Percentiles rank a stretch among this genome's conserved stretches.
Evolutionary conservation across 2,329 filamentous ascomycete species (phyloP).

Genomic region (Tolypocladium sp.): DNA sequence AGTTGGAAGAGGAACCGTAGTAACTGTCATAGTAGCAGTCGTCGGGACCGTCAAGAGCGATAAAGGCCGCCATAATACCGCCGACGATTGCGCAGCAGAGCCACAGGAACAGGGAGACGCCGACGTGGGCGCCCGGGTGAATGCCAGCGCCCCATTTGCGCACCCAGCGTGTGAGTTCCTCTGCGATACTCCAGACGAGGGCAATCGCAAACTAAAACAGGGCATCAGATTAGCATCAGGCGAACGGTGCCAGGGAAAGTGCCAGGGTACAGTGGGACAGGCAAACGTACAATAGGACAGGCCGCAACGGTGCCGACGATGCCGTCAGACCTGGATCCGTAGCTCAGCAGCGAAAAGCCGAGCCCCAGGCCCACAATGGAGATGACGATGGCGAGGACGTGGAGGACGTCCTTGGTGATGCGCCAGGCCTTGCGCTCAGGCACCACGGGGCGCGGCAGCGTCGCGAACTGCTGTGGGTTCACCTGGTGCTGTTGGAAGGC

Average conservation of each 20-base stretch:
- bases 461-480: neutral
- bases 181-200: constrained; percentile 27
- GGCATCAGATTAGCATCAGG: neutral
- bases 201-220: constrained; percentile 21
- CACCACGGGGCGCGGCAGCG: neutral
- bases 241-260: neutral
- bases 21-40: neutral
- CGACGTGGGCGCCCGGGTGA: constrained; percentile 34
- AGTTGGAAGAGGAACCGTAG: neutral
- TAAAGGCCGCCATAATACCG: neutral
- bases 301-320: constrained; percentile 3
- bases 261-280: neutral
- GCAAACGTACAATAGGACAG: constrained; percentile 3
- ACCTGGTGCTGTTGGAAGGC: neutral
- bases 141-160: constrained; percentile 25
- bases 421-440: neutral
- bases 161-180: constrained; percentile 25
- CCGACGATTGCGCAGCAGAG: constrained; percentile 7
- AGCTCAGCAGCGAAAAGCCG: constrained; percentile 11
- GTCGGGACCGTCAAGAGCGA: neutral
- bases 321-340: neutral
- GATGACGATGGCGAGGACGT: constrained; percentile 14
- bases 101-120: constrained; percentile 31
- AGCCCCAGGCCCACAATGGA: constrained; percentile 18
- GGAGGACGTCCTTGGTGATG: constrained; percentile 20